Conservation (phyloP, 2,329 filamentous ascomycete species). For the Sarocladiaceae sp. region DNA sequence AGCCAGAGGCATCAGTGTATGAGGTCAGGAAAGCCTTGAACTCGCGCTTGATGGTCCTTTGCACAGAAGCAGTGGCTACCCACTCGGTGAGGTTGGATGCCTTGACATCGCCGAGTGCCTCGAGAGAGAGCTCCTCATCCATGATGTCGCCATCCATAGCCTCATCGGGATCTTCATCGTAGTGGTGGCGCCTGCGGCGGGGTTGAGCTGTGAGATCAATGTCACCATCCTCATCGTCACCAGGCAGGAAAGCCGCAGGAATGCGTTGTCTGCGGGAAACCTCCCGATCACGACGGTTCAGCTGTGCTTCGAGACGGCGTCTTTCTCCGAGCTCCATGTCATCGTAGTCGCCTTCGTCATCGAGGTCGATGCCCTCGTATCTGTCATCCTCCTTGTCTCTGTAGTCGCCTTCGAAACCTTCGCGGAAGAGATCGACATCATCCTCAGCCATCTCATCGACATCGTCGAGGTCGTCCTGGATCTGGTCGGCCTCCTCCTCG, state of each 20-base stretch:
- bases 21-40: conserved; percentile 98
- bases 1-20: conserved; percentile 84
- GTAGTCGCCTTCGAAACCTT: conserved; percentile 71
- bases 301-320: conserved; percentile 66
- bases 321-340: conserved; percentile 63
- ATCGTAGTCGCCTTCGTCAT: conserved; percentile 74
- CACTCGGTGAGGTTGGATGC: conserved; percentile 91
- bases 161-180: conserved; percentile 92
- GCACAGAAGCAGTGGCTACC: conserved; percentile 85
- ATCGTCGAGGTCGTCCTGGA: conserved; percentile 70
- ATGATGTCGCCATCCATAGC: conserved; percentile 91
- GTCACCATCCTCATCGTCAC: conserved; percentile 81
- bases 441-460: conserved; percentile 80
- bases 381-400: conserved; percentile 59
- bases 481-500: conserved; percentile 65
- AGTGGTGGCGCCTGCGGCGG: conserved; percentile 78
- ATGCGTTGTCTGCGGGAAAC: conserved; percentile 62
- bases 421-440: conserved; percentile 72
- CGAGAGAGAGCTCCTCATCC: conserved; percentile 90
- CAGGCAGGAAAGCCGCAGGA: conserved; percentile 69
- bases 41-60: conserved; percentile 89
- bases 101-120: conserved; percentile 89
- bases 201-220: conserved; percentile 83
- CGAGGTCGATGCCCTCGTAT: conserved; percentile 69
- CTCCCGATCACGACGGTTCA: conserved; percentile 71